A percentile compares a stretch with the other conserved stretches of the same genome.
Evolutionary conservation across 148 eudicot genomes (phyloP).

Genomic region (Nepenthes gracilis): DNA sequence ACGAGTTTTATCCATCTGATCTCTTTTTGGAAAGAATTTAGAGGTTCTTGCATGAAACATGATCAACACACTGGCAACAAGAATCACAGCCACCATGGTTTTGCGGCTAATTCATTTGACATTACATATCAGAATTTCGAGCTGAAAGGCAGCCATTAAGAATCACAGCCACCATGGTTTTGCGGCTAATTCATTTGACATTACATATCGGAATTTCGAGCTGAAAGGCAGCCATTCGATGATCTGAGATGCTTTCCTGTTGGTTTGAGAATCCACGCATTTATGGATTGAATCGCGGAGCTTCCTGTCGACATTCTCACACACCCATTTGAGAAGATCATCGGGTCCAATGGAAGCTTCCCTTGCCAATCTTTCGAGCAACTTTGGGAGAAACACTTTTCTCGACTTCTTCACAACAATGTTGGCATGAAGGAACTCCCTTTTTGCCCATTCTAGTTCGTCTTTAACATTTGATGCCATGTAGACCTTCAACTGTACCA

Average conservation of each 20-base stretch:
- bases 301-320: conserved; percentile 50
- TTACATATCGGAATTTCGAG: conserved; percentile 58
- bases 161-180: conserved; percentile 69
- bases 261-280: conserved; percentile 34
- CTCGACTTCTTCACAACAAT: conserved; percentile 55
- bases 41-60: not conserved
- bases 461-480: conserved; percentile 64
- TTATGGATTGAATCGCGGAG: conserved; percentile 48
- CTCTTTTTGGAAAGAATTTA: not conserved
- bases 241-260: conserved; percentile 45
- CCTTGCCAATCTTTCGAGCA: conserved; percentile 60
- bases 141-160: conserved; percentile 63
- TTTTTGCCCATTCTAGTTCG: conserved; percentile 61
- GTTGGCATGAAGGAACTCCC: conserved; percentile 61
- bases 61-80: not conserved
- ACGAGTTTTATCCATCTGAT: too few species aligned
- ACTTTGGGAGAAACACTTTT: conserved; percentile 59
- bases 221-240: conserved; percentile 74
- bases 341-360: conserved; percentile 50
- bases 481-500: conserved; percentile 64
- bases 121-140: conserved; percentile 62
- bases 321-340: conserved; percentile 50
- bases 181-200: conserved; percentile 50
- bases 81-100: conserved; percentile 62
- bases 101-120: conserved; percentile 50